Conservation (phyloP, 148 eudicot genomes). For the Silene uniflora region DNA sequence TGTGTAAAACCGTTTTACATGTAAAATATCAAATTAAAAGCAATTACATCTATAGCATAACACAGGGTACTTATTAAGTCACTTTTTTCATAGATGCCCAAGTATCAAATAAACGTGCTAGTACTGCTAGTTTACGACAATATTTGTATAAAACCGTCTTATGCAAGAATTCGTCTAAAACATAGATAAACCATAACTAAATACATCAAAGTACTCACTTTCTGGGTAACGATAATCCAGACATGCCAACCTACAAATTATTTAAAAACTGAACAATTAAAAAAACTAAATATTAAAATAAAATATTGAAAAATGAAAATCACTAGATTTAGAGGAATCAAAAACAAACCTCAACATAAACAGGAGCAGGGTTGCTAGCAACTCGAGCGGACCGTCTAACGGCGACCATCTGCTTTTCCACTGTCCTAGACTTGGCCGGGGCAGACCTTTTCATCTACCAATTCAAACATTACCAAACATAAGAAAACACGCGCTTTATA, state of each 20-base stretch:
- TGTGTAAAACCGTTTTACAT: neutral
- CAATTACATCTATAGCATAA: too few species aligned
- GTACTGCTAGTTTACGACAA: too few species aligned
- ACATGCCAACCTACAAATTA: conserved; percentile 11
- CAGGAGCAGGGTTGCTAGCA: conserved; percentile 58
- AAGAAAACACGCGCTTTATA: too few species aligned
- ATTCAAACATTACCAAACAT: neutral
- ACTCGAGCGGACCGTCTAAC: conserved; percentile 78
- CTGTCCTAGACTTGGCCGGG: conserved; percentile 33
- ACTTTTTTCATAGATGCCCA: too few species aligned
- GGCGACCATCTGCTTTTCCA: conserved; percentile 46
- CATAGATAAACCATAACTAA: too few species aligned
- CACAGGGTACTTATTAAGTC: too few species aligned
- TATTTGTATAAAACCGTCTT: too few species aligned
- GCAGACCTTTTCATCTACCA: conserved; percentile 52
- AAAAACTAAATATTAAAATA: too few species aligned
- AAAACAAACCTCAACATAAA: conserved; percentile 44
- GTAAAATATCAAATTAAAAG: neutral
- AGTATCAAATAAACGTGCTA: too few species aligned
- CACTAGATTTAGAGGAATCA: neutral
- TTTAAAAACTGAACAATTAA: too few species aligned
- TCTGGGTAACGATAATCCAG: conserved; percentile 22
- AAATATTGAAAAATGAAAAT: too few species aligned
- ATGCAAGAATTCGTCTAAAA: too few species aligned
- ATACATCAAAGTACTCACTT: conserved; percentile 11